A percentile compares a stretch with the other conserved stretches of the same genome.
phyloP scores from a whole-genome alignment of 257 asterid genomes.

The Cordia subcordata region DNA sequence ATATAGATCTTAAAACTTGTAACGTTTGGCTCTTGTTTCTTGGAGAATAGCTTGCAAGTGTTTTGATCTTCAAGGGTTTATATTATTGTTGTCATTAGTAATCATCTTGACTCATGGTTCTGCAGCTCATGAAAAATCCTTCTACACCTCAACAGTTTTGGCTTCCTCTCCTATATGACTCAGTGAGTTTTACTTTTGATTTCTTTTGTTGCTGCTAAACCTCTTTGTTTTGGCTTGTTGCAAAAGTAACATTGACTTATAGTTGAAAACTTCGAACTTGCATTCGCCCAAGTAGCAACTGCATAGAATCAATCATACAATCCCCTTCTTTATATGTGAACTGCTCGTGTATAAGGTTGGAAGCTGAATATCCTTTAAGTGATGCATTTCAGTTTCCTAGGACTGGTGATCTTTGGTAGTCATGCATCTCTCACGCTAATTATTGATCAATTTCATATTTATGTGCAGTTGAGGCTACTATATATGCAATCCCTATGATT shows the following conservation, averaged over 20 bases:
- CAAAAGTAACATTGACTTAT: too few relatives aligned
- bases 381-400: too few relatives aligned
- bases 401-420: background rate
- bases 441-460: too few relatives aligned
- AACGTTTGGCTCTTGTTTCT: too few relatives aligned
- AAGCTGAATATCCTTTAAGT: too few relatives aligned
- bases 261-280: too few relatives aligned
- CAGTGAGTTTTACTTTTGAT: constrained; percentile 43
- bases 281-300: too few relatives aligned
- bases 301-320: too few relatives aligned
- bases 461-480: background rate
- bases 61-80: background rate
- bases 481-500: background rate
- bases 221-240: background rate
- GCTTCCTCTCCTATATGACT: constrained; percentile 81
- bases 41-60: background rate
- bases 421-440: background rate
- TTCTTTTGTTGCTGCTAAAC: constrained; percentile 5
- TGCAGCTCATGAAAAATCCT: constrained; percentile 92
- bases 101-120: constrained; percentile 2
- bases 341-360: too few relatives aligned
- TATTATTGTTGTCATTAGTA: background rate
- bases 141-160: constrained; percentile 88
- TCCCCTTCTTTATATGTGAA: too few relatives aligned
- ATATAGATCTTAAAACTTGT: too few relatives aligned